Conservation (phyloP, 768 basidiomycete genomes). For the Boletus sp. region DNA sequence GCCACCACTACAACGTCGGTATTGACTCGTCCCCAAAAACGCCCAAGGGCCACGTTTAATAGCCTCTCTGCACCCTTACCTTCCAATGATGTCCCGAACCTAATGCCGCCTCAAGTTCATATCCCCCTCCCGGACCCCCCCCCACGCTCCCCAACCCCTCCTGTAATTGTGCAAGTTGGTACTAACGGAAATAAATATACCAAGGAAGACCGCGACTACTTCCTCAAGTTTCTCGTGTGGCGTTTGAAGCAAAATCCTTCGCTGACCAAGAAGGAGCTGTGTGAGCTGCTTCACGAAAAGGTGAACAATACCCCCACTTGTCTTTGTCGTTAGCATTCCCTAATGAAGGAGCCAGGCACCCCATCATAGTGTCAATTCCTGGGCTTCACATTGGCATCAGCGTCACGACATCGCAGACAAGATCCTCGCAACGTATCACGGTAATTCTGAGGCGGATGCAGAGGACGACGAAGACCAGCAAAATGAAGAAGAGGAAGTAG, state of each 20-base stretch:
- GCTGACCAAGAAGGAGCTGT: conserved; percentile 52
- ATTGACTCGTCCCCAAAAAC: conserved; percentile 28
- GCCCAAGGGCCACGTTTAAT: conserved; percentile 48
- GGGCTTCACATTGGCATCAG: conserved; percentile 65
- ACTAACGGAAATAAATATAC: conserved; percentile 63
- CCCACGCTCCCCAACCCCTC: conserved; percentile 67
- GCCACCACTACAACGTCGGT: conserved; percentile 19
- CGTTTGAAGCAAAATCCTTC: conserved; percentile 51
- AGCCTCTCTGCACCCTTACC: conserved; percentile 48
- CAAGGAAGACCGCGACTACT: conserved; percentile 60
- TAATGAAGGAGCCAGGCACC: conserved; percentile 46
- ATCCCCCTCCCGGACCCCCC: conserved; percentile 60
- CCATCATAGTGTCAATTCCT: conserved; percentile 60
- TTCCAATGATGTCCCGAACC: conserved; percentile 37
- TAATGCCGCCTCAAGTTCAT: conserved; percentile 61
- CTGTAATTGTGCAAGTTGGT: conserved; percentile 43
- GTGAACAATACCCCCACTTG: conserved; percentile 23
- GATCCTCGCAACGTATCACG: conserved; percentile 42
- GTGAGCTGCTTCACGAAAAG: conserved; percentile 54
- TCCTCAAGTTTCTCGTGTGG: conserved; percentile 65
- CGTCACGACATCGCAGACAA: conserved; percentile 66
- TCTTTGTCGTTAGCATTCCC: neutral
- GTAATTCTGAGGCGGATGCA: conserved; percentile 31
- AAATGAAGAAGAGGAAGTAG: conserved; percentile 32
- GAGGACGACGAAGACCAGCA: conserved; percentile 35